phyloP scores from a whole-genome alignment of 495 filamentous ascomycete genomes.

The Jackrogersella multiformis region DNA sequence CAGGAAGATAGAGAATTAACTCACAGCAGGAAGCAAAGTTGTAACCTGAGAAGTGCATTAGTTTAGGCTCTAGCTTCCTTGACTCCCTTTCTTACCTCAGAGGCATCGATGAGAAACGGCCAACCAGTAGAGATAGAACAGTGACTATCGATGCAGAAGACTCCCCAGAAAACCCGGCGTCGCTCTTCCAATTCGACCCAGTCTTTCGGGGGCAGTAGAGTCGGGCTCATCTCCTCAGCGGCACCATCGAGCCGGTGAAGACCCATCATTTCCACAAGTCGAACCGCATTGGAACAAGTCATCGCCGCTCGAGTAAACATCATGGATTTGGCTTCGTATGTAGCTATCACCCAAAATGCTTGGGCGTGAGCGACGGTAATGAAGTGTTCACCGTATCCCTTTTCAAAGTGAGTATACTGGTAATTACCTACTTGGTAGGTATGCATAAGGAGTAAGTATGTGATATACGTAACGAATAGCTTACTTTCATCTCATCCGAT shows the following conservation, averaged over 20 bases:
- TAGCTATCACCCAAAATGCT: conserved; percentile 55
- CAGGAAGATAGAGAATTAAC: not conserved
- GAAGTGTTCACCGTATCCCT: conserved; percentile 57
- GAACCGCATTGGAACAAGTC: conserved; percentile 52
- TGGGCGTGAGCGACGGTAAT: conserved; percentile 59
- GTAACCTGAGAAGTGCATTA: conserved; percentile 48
- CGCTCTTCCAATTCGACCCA: conserved; percentile 64
- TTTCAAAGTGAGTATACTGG: conserved; percentile 9
- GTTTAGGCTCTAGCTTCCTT: not conserved
- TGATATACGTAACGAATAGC: not conserved
- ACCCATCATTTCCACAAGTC: conserved; percentile 58
- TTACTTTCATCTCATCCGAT: conserved; percentile 58
- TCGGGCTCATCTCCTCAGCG: conserved; percentile 48
- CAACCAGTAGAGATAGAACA: conserved; percentile 58
- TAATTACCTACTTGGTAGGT: too few relatives aligned
- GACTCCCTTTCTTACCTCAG: conserved; percentile 44
- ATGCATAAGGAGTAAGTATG: not conserved
- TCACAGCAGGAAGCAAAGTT: conserved; percentile 54
- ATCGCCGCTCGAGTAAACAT: conserved; percentile 57
- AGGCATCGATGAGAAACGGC: conserved; percentile 54
- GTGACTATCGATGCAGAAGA: conserved; percentile 61
- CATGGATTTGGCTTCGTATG: conserved; percentile 54
- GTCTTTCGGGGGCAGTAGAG: conserved; percentile 49
- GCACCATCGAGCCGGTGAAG: conserved; percentile 57
- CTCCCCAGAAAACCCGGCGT: conserved; percentile 61